These are phyloP conservation scores for Hibiscus trionum DNA, from an alignment of 345 rosid genomes.

Conservation along the genomic window DNA sequence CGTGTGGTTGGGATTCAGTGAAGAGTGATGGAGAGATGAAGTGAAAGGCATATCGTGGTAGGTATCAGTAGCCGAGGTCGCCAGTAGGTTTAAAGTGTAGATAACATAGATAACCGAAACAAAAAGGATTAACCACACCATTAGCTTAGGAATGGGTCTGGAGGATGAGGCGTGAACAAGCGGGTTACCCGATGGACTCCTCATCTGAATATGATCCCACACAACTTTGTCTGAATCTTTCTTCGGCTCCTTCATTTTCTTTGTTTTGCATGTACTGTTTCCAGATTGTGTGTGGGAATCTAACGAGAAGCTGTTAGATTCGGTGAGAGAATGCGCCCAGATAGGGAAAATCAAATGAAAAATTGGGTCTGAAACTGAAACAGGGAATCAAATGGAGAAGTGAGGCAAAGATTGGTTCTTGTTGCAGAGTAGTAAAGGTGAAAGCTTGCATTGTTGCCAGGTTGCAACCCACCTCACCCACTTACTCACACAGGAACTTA, in stretches of 20 bases:
- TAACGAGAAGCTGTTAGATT: background rate
- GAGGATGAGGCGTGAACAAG: constrained; percentile 32
- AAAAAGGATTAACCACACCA: constrained; percentile 61
- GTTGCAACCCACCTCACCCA: background rate
- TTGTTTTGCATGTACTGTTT: background rate
- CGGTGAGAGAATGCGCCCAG: constrained; percentile 5
- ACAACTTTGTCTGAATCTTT: constrained; percentile 47
- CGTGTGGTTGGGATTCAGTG: constrained; percentile 15
- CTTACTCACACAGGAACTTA: background rate
- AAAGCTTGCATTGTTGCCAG: constrained; percentile 30
- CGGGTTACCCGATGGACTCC: constrained; percentile 28
- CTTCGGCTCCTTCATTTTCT: constrained; percentile 28
- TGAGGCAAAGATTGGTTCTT: background rate
- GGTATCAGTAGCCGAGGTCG: constrained; percentile 29
- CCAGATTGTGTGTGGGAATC: constrained; percentile 4
- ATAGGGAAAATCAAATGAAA: background rate
- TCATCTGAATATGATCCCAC: constrained; percentile 51
- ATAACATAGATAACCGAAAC: constrained; percentile 61
- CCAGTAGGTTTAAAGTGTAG: constrained; percentile 78
- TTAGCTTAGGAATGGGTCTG: constrained; percentile 48
- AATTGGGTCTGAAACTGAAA: background rate
- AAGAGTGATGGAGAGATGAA: constrained; percentile 15
- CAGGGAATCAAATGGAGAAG: background rate
- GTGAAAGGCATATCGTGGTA: constrained; percentile 15
- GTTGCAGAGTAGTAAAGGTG: constrained; percentile 2